phyloP scores from a whole-genome alignment of 345 rosid species.

The Psidium guajava region DNA sequence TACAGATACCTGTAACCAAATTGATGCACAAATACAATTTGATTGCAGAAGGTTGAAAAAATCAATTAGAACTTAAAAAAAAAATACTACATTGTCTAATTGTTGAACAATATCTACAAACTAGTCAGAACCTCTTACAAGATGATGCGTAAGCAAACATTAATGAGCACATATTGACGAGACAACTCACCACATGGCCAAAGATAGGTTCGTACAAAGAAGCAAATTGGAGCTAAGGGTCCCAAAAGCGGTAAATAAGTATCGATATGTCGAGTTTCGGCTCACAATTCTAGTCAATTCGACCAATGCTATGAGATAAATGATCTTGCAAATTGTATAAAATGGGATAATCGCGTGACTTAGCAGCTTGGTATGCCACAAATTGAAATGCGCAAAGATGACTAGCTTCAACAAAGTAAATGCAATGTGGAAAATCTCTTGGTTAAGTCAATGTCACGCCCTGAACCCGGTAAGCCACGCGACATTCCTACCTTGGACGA shows the following conservation, averaged over 20 bases:
- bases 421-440: too few relatives aligned
- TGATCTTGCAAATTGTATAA: neutral
- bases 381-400: neutral
- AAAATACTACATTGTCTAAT: neutral
- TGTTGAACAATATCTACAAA: neutral
- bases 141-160: neutral
- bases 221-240: neutral
- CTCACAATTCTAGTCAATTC: fast-evolving
- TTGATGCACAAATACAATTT: too few relatives aligned
- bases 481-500: too few relatives aligned
- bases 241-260: neutral
- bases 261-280: neutral
- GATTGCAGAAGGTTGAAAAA: too few relatives aligned
- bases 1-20: too few relatives aligned
- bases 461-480: too few relatives aligned
- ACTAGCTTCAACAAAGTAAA: too few relatives aligned
- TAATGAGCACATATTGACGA: neutral
- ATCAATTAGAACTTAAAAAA: too few relatives aligned
- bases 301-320: neutral
- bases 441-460: too few relatives aligned
- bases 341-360: neutral
- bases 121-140: fast-evolving
- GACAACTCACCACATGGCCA: fast-evolving
- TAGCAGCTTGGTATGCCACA: too few relatives aligned
- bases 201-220: fast-evolving